These are phyloP conservation scores for Acer campestre DNA, from an alignment of 345 rosid genomes.

Conservation along the genomic window DNA sequence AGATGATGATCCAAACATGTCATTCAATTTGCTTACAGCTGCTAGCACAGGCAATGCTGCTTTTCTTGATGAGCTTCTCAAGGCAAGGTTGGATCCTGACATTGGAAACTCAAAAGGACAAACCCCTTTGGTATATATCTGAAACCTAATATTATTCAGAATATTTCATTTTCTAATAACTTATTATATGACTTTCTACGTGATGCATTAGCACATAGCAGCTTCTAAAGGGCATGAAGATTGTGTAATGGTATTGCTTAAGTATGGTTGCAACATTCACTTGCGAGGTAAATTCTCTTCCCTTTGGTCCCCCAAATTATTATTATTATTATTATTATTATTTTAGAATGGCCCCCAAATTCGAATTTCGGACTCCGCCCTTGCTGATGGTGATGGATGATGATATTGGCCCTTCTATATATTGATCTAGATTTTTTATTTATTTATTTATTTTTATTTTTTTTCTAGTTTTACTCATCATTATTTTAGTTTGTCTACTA, in stretches of 20 bases:
- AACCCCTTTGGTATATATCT: constrained; percentile 66
- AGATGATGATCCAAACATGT: constrained; percentile 39
- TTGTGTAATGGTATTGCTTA: constrained; percentile 70
- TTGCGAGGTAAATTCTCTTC: constrained; percentile 47
- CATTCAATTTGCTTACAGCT: constrained; percentile 51
- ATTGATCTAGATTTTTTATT: too few relatives aligned
- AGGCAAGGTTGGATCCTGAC: constrained; percentile 78
- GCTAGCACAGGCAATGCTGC: constrained; percentile 76
- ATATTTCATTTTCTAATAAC: too few relatives aligned
- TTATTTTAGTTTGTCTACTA: not conserved
- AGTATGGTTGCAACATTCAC: constrained; percentile 76
- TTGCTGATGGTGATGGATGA: not conserved
- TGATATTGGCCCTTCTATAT: not conserved
- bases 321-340: too few relatives aligned
- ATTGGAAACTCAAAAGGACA: constrained; percentile 64
- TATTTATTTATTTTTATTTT: not conserved
- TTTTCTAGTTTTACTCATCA: not conserved
- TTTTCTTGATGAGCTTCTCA: constrained; percentile 80
- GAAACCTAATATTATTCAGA: not conserved
- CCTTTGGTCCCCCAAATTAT: too few relatives aligned
- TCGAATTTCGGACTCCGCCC: too few relatives aligned
- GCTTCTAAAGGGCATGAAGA: constrained; percentile 88
- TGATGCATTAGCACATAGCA: constrained; percentile 65
- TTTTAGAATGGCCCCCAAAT: too few relatives aligned
- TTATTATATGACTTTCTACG: not conserved